Evolutionary conservation across 2,329 filamentous ascomycete species (phyloP).

Genomic region (Penicillium verrucosum): DNA sequence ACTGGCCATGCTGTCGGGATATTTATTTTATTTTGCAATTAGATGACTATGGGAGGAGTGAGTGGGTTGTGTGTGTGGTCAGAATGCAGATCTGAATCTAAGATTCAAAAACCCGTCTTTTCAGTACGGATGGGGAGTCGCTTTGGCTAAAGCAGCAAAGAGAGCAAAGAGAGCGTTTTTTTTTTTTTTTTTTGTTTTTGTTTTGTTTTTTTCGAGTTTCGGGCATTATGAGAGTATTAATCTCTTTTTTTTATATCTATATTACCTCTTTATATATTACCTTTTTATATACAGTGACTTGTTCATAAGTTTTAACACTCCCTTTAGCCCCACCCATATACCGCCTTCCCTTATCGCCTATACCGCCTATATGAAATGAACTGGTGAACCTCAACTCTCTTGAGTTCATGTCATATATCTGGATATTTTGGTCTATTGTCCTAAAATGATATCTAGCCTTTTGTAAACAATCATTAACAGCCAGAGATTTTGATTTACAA

Average conservation of each 20-base stretch:
- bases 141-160: conserved; percentile 10
- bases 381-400: too few relatives aligned
- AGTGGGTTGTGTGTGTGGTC: not conserved
- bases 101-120: not conserved
- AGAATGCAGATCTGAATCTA: not conserved
- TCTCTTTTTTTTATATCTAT: not conserved
- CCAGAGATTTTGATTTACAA: too few relatives aligned
- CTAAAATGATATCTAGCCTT: too few relatives aligned
- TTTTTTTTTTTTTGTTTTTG: not conserved
- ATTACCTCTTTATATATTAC: not conserved
- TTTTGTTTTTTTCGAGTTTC: not conserved
- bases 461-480: too few relatives aligned
- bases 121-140: not conserved
- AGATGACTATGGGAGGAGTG: not conserved
- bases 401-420: too few relatives aligned
- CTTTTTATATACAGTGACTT: too few relatives aligned
- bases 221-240: not conserved
- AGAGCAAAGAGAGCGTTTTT: not conserved
- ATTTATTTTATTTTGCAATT: not conserved
- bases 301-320: too few relatives aligned
- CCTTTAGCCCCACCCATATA: too few relatives aligned
- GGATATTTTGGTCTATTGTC: too few relatives aligned
- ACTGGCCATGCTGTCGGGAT: not conserved
- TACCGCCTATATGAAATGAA: too few relatives aligned
- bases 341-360: too few relatives aligned